These are phyloP conservation scores for Pseudocercospora cruenta DNA, from an alignment of 2,329 filamentous ascomycete genomes.

Conservation along the genomic window DNA sequence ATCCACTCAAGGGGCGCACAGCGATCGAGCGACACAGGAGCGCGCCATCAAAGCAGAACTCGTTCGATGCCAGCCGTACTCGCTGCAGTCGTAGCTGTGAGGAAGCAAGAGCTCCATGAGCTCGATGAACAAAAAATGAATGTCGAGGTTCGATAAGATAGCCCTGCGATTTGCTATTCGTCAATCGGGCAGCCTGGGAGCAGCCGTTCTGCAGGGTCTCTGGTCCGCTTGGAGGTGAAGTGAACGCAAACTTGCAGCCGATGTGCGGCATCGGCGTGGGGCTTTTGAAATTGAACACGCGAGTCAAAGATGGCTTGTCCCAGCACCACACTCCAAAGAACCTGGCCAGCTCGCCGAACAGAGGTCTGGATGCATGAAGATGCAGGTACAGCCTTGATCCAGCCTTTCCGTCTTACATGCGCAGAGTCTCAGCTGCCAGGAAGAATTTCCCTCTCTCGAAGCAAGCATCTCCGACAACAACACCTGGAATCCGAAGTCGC, in stretches of 20 bases:
- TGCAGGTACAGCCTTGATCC: background rate
- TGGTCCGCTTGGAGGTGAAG: background rate
- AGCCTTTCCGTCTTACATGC: background rate
- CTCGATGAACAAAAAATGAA: constrained; percentile 1
- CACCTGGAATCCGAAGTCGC: background rate
- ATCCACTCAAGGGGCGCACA: background rate
- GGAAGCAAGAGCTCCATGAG: background rate
- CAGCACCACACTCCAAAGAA: background rate
- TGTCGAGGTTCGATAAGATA: constrained; percentile 2
- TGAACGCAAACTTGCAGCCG: background rate
- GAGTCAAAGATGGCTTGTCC: background rate
- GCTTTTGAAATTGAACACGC: background rate
- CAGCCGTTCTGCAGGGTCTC: background rate
- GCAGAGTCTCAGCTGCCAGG: background rate
- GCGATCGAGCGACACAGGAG: no score
- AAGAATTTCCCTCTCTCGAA: background rate
- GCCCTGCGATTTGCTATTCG: background rate
- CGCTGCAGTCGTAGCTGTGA: background rate
- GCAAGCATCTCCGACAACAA: background rate
- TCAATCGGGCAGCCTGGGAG: background rate
- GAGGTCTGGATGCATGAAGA: background rate
- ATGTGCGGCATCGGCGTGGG: background rate
- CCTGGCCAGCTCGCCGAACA: background rate
- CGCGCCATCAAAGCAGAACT: background rate
- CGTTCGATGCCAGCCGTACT: background rate